Conservation (phyloP, 768 basidiomycete genomes). For the Galerina marginata region DNA sequence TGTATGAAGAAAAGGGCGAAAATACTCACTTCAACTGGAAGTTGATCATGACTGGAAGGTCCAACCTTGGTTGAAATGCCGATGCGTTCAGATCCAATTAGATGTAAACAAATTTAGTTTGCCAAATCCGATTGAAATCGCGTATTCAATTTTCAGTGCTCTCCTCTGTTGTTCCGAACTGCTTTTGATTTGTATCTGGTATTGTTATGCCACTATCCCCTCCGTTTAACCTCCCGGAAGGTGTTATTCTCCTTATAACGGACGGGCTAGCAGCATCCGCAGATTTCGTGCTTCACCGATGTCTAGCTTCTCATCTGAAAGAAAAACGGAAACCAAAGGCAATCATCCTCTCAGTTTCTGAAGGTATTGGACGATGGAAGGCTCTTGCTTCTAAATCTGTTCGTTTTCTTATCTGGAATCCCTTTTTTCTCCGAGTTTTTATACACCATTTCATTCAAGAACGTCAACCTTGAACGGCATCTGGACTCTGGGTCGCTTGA, state of each 20-base stretch:
- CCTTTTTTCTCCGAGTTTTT: neutral
- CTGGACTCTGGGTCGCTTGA: slow-evolving; percentile 45
- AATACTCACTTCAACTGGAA: no score
- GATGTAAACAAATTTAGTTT: no score
- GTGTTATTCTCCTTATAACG: slow-evolving; percentile 64
- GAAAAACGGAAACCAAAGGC: slow-evolving; percentile 29
- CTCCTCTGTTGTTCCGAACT: no score
- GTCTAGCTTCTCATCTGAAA: slow-evolving; percentile 59
- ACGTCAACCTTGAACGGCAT: slow-evolving; percentile 43
- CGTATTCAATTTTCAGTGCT: no score
- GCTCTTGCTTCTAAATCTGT: slow-evolving; percentile 69
- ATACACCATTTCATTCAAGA: slow-evolving; percentile 30
- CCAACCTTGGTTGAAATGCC: no score
- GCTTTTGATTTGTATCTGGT: no score
- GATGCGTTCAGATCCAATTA: no score
- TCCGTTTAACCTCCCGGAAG: slow-evolving; percentile 56
- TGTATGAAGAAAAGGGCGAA: no score
- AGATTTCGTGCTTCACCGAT: slow-evolving; percentile 71
- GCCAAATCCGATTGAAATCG: no score
- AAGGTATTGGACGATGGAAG: slow-evolving; percentile 64
- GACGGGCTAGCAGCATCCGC: slow-evolving; percentile 75
- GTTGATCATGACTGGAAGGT: no score
- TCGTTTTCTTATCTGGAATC: slow-evolving; percentile 27
- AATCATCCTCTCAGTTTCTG: slow-evolving; percentile 63
- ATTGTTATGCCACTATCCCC: slow-evolving; percentile 43